Conservation (phyloP, 805 yeast species). For the Yamadazyma endophytica region DNA sequence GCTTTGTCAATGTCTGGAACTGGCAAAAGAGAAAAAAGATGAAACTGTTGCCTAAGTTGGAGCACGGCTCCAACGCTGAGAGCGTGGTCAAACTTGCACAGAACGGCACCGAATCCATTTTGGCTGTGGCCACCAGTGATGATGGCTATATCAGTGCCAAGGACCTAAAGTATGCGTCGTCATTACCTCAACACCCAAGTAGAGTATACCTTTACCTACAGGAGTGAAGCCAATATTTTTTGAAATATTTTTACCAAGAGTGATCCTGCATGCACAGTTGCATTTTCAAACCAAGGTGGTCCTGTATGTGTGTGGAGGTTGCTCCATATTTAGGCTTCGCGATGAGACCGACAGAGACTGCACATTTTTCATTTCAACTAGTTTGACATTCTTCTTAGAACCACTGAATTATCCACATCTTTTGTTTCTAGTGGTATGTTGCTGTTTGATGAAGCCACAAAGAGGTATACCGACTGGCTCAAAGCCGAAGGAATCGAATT, state of each 20-base stretch:
- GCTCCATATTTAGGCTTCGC: too few relatives aligned
- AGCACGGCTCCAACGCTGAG: conserved; percentile 9
- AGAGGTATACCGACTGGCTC: conserved; percentile 26
- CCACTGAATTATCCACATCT: neutral
- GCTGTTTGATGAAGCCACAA: conserved; percentile 14
- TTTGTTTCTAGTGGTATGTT: conserved; percentile 1
- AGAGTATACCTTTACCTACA: conserved; percentile 13
- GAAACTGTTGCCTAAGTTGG: conserved; percentile 25
- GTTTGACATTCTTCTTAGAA: neutral
- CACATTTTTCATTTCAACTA: neutral
- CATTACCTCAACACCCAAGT: conserved; percentile 14
- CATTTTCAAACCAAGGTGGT: too few relatives aligned
- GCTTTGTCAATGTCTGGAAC: conserved; percentile 49
- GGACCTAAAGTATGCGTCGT: conserved; percentile 7
- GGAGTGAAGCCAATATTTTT: too few relatives aligned
- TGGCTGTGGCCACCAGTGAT: conserved; percentile 41
- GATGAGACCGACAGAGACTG: too few relatives aligned
- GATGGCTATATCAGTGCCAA: conserved; percentile 31
- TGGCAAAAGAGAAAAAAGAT: conserved; percentile 40
- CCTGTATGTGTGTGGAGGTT: too few relatives aligned
- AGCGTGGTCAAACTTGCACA: conserved; percentile 22
- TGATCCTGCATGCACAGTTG: too few relatives aligned
- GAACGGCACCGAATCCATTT: conserved; percentile 11
- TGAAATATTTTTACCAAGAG: too few relatives aligned
- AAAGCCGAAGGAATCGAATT: conserved; percentile 34